Evolutionary conservation across 495 filamentous ascomycete genomes (phyloP).

Genomic region (Niebla homalea): DNA sequence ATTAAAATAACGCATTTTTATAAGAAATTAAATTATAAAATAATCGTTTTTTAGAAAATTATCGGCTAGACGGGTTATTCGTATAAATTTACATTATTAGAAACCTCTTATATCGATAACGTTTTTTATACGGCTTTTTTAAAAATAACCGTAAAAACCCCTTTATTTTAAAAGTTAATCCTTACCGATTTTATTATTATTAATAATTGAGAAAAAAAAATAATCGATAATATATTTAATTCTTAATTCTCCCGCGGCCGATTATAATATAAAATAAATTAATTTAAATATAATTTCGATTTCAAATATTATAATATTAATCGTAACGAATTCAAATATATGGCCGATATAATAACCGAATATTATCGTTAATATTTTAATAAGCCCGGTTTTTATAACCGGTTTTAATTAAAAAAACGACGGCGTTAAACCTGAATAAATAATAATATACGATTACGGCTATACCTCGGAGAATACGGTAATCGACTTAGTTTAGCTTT

Average conservation of each 20-base stretch:
- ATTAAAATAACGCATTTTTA: not conserved
- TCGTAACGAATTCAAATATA: not conserved
- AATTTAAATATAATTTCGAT: not conserved
- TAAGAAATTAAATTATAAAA: not conserved
- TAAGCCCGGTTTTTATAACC: too few relatives aligned
- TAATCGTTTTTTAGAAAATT: not conserved
- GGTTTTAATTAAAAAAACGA: too few relatives aligned
- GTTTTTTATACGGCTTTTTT: too few relatives aligned
- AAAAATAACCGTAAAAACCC: too few relatives aligned
- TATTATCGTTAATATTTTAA: not conserved
- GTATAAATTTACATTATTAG: not conserved
- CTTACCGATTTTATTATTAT: not conserved
- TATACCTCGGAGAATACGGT: not conserved
- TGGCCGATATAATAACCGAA: not conserved
- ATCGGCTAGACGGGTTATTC: not conserved
- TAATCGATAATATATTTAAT: not conserved
- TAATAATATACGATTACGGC: too few relatives aligned
- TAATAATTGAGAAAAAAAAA: not conserved
- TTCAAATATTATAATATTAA: not conserved
- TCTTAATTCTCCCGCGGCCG: not conserved
- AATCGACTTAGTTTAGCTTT: too few relatives aligned
- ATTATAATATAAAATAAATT: not conserved
- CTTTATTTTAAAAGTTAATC: too few relatives aligned
- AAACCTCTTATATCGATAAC: not conserved
- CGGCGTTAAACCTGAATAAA: too few relatives aligned